A percentile compares a stretch with the other conserved stretches of the same genome.
Evolutionary conservation across 2,329 filamentous ascomycete species (phyloP).

Genomic region (Leptographium procerum): DNA sequence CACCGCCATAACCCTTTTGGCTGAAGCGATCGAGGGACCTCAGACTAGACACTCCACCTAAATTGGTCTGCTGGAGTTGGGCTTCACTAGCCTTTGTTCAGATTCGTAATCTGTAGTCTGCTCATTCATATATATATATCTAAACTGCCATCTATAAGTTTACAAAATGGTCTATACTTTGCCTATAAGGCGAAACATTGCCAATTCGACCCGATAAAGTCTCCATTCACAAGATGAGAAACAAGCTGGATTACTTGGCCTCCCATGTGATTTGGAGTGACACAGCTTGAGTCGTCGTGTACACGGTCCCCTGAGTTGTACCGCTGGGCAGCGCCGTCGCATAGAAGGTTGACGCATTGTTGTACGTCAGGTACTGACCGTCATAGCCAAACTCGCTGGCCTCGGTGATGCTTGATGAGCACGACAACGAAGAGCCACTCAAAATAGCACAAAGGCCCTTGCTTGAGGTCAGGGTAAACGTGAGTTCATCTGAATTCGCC

Average conservation of each 20-base stretch:
- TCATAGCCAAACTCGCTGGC: slow-evolving; percentile 16
- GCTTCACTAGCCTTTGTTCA: too few relatives aligned
- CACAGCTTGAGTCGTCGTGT: slow-evolving; percentile 12
- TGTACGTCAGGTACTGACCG: slow-evolving; percentile 16
- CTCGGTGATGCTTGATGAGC: slow-evolving; percentile 10
- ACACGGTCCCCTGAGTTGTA: slow-evolving; percentile 14
- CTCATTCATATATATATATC: too few relatives aligned
- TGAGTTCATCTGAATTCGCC: slow-evolving; percentile 10
- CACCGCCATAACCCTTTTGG: too few relatives aligned
- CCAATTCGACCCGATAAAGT: too few relatives aligned
- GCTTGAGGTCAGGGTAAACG: slow-evolving; percentile 15
- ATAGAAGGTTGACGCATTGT: slow-evolving; percentile 12
- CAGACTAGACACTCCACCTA: too few relatives aligned
- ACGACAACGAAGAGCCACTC: slow-evolving; percentile 10
- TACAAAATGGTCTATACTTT: too few relatives aligned
- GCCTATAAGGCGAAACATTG: too few relatives aligned
- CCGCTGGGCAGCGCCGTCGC: slow-evolving; percentile 14
- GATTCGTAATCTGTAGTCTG: too few relatives aligned
- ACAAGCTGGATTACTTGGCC: not conserved
- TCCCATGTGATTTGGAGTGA: slow-evolving; percentile 15
- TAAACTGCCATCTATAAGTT: too few relatives aligned
- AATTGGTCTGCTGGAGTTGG: too few relatives aligned
- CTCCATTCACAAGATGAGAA: too few relatives aligned
- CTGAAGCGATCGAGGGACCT: too few relatives aligned
- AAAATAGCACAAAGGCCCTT: slow-evolving; percentile 14